phyloP scores from a whole-genome alignment of 768 basidiomycete species.

The Mrakia blollopis region DNA sequence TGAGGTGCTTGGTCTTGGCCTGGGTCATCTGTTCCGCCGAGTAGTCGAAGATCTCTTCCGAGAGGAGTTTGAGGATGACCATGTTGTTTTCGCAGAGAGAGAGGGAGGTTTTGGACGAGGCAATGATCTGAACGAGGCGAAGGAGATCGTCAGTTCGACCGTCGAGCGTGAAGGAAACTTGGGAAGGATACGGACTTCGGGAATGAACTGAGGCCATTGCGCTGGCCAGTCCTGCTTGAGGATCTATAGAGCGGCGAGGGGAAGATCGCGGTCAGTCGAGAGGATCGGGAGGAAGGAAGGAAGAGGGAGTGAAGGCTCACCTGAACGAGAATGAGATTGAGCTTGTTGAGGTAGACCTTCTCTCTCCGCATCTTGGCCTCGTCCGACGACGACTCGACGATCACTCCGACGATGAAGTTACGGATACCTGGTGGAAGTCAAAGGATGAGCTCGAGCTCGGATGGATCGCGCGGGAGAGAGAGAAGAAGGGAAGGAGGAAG shows the following conservation, averaged over 20 bases:
- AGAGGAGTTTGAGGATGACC: slow-evolving; percentile 94
- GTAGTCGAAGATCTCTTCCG: slow-evolving; percentile 98
- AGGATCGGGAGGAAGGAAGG: no score
- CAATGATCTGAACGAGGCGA: slow-evolving; percentile 73
- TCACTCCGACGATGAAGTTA: slow-evolving; percentile 90
- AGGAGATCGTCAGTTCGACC: slow-evolving; percentile 56
- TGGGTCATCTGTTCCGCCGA: slow-evolving; percentile 99
- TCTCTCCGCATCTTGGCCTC: slow-evolving; percentile 81
- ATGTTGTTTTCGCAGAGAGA: slow-evolving; percentile 99
- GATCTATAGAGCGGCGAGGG: slow-evolving; percentile 57
- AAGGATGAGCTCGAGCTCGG: background rate
- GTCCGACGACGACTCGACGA: slow-evolving; percentile 88
- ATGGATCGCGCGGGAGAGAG: background rate
- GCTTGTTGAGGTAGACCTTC: slow-evolving; percentile 84
- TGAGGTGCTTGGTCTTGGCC: slow-evolving; percentile 91
- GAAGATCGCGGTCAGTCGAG: background rate
- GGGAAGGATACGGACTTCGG: slow-evolving; percentile 15
- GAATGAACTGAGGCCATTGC: slow-evolving; percentile 68
- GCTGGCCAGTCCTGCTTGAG: slow-evolving; percentile 99
- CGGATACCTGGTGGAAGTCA: slow-evolving; percentile 63
- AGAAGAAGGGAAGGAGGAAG: background rate
- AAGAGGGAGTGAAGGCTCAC: slow-evolving; percentile 48
- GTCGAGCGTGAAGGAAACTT: background rate
- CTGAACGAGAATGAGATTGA: slow-evolving; percentile 92
- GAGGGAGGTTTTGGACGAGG: slow-evolving; percentile 93